Base-by-base conservation (phyloP, 2,329 filamentous ascomycete genomes). In the Furcasterigmium sp. region DNA sequence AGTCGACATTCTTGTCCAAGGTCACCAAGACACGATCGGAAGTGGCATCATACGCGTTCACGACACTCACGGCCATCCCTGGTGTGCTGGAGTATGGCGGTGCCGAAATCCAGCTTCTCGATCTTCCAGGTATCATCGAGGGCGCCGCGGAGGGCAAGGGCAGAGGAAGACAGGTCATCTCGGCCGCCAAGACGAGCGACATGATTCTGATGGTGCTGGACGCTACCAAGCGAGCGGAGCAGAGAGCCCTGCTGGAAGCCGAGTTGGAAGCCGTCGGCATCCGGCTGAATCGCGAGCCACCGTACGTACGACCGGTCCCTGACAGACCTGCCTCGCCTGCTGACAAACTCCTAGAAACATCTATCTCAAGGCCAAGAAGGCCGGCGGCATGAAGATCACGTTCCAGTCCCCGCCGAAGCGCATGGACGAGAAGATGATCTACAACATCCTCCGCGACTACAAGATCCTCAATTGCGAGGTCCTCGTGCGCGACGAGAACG, bases 401-500 rank as follows among this genome's bases (percentile, higher is more conserved):
- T 98, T 98, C 68, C 84, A 90, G 58, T 69, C 81, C 5, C 86
- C 93, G 3, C 91, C 93, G 4, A 97, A 97, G 65, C 70, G 85
- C 47, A 73, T 98, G 46, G 93, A 98, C 65, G 91, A 98, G 65
- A 96, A 94, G 71, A 95, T 98, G 87, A 76, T 98, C 46, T 95
- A 85, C 75, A 96, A 95, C 70, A 96, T 98, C 59, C 76, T 98
- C 40, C 85, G 89, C 53, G 93, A 98, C 75, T 98, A 98, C 81
- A 96, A 96, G 72, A 90, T 98, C 55, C 80, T 98, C 47, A 98
- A 98, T 72, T 93, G 87, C 67, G 93, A 98, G 64, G 91, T 98
- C 1, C 79, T 98, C 18, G 82, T 98, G 14, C 86, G 93, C 56
- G 93, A 98, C 61, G 93, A 98, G 59, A 83, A 94, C 61, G 89